Evolutionary conservation across 2,329 filamentous ascomycete genomes (phyloP).

Genomic region (Bipolaris zeicola): DNA sequence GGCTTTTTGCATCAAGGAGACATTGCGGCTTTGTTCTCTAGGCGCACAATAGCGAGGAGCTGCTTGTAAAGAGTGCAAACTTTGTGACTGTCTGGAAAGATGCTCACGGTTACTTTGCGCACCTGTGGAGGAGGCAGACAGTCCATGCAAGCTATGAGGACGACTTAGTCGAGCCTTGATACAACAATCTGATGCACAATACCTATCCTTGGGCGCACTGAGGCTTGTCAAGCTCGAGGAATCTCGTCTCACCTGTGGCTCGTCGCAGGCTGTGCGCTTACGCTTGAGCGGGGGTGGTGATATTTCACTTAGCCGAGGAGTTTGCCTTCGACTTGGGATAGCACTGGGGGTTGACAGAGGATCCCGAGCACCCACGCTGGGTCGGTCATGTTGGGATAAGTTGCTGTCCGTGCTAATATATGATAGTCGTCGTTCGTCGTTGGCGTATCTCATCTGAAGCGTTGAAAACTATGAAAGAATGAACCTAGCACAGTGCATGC

Average conservation of each 20-base stretch:
- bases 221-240: too few relatives aligned
- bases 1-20: neutral
- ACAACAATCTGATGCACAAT: neutral
- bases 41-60: neutral
- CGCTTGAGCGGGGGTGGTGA: constrained; percentile 36
- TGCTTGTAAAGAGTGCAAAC: neutral
- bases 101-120: neutral
- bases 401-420: neutral
- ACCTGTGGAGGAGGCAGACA: neutral
- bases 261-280: constrained; percentile 14
- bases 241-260: neutral
- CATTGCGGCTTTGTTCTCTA: neutral
- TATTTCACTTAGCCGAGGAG: constrained; percentile 14
- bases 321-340: neutral
- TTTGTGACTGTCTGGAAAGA: neutral
- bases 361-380: neutral
- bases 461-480: neutral
- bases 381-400: neutral
- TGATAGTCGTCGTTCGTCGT: neutral
- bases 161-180: neutral
- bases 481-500: constrained; percentile 1
- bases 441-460: constrained; percentile 7
- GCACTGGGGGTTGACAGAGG: neutral
- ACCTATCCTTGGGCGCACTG: neutral
- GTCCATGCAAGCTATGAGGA: neutral